Evolutionary conservation across 2,329 filamentous ascomycete species (phyloP), one percentile per base, ranked within the genome.

Genomic region (Alternaria sp.): DNA sequence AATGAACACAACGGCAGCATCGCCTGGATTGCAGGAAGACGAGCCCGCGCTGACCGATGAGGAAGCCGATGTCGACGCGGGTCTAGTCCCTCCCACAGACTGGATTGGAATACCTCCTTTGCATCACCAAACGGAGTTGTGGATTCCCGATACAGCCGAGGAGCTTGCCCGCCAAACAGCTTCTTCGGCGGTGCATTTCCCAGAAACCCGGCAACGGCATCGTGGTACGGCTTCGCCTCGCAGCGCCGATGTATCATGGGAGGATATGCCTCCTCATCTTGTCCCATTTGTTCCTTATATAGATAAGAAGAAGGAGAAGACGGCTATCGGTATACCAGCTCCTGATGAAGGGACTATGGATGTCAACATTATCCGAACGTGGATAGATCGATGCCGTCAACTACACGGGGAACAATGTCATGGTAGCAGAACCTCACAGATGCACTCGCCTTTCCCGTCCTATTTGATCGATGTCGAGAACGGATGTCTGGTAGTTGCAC

Each of bases 381-480:
- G 47, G 47, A 21, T 32, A 15, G 47, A 51, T n/a, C 17, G 17
- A 30, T 51, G 47, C 26, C 4, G 15, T 10, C 12, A 5, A 51
- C 47, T 45, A 21, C 47, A 51, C 7, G 26, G 47, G 15, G 30
- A 15, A 21, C n/a, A 28, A 28, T 51, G 47, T 13, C 17, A 51
- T 10, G 47, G 47, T 21, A 51, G 47, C 26, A 32, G 26, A 6
- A 50, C 26, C 26, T 50, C 47, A 30, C 46, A 50, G 26, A 50
- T 50, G 47, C 47, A 50, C 7, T 50, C 25, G 12, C 47, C 26
- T 5, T 50, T 50, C 17, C 47, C 47, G 4, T 50, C 47, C 11
- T 50, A 50, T 19, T 19, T 68, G 26, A 62, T 68, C 25, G 63
- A 68, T 45, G 63, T 66, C 12, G 6, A 57, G 21, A 11, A 52